These are phyloP conservation scores for Boletus edulis DNA, from an alignment of 768 basidiomycete species.

Conservation along the genomic window DNA sequence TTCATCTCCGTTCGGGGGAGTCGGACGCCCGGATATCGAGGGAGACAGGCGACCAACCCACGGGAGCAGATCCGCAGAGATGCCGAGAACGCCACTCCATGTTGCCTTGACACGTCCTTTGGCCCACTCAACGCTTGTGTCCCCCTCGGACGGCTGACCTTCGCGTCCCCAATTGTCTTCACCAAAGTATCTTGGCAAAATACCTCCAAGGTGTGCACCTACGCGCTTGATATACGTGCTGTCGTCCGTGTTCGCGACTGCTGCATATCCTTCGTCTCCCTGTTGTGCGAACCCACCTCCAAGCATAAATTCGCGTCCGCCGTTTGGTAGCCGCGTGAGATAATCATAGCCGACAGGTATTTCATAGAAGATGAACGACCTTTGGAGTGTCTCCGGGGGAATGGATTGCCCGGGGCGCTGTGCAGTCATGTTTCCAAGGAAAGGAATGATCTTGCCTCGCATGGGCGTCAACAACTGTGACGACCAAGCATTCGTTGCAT, in stretches of 20 bases:
- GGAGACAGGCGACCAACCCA: constrained; percentile 70
- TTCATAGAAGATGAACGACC: constrained; percentile 60
- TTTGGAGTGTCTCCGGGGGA: constrained; percentile 35
- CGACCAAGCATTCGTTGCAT: constrained; percentile 84
- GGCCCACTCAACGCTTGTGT: constrained; percentile 28
- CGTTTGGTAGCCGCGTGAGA: constrained; percentile 57
- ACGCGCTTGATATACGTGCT: constrained; percentile 27
- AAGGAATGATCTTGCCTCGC: constrained; percentile 60
- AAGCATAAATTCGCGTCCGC: constrained; percentile 55
- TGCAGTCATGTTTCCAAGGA: constrained; percentile 60
- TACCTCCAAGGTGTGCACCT: constrained; percentile 40
- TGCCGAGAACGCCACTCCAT: constrained; percentile 66
- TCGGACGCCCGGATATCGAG: constrained; percentile 42
- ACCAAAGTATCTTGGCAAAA: constrained; percentile 55
- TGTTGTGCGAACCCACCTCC: constrained; percentile 53
- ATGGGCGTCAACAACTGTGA: constrained; percentile 67
- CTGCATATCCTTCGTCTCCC: constrained; percentile 30
- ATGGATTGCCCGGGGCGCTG: constrained; percentile 49
- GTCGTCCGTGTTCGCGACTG: constrained; percentile 41
- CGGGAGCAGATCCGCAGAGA: constrained; percentile 59
- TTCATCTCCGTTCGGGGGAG: constrained; percentile 8
- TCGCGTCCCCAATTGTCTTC: constrained; percentile 40
- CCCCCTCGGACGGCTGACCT: constrained; percentile 18
- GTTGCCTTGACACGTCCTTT: constrained; percentile 47
- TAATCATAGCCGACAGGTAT: constrained; percentile 52